A percentile compares a stretch with the other conserved stretches of the same genome.
Conservation (phyloP, 805 yeast species). For the Kurtzmaniella cleridarum region DNA sequence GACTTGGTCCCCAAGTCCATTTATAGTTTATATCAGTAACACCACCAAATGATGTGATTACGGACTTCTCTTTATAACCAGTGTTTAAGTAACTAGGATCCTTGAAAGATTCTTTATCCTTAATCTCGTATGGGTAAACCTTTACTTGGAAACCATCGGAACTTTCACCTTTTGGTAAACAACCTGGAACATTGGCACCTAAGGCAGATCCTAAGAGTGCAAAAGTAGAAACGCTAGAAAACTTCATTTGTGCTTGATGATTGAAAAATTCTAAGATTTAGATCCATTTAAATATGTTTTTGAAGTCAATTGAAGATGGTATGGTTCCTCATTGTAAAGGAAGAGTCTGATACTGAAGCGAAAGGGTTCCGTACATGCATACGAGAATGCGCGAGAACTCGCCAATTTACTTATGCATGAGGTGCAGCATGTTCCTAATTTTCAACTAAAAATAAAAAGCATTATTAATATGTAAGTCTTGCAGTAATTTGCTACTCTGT, state of each 20-base stretch:
- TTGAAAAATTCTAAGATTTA: no score
- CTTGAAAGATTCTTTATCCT: neutral
- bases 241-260: neutral
- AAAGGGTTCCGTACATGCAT: no score
- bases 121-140: constrained; percentile 1
- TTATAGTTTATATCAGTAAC: neutral
- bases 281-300: no score
- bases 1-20: neutral
- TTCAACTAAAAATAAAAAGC: no score
- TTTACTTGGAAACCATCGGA: neutral
- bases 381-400: no score
- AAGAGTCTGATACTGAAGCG: no score
- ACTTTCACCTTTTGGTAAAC: neutral
- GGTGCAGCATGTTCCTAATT: no score
- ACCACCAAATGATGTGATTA: neutral
- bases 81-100: neutral
- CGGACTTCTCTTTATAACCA: neutral
- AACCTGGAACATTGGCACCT: constrained; percentile 2
- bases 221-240: neutral
- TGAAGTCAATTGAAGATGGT: no score
- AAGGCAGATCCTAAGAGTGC: neutral
- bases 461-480: no score
- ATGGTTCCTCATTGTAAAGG: no score
- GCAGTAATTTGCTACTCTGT: no score
- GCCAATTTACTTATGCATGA: no score